Conservation (phyloP, 225 moss, liverwort and hornwort genomes). For the Marchantia paleacea region DNA sequence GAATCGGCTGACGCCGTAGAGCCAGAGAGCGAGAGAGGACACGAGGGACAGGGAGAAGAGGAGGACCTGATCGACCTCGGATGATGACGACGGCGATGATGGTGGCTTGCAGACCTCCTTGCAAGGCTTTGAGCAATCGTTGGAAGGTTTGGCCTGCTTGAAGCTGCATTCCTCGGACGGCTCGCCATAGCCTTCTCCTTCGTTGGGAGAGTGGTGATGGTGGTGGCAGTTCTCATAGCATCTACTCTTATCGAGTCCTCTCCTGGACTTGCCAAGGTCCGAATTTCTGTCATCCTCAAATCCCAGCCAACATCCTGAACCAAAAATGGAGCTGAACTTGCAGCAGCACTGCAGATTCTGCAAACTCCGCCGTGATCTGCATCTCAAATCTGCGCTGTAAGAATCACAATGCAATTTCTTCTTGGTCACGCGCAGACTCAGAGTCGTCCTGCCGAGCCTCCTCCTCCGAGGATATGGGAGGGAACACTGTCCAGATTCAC, state of each 20-base stretch:
- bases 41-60: constrained; percentile 7
- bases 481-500: not conserved
- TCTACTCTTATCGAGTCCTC: not conserved
- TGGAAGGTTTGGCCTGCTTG: not conserved
- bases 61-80: constrained; percentile 15
- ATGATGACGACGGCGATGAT: not conserved
- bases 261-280: not conserved
- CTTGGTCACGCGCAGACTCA: not conserved
- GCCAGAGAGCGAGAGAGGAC: constrained; percentile 16
- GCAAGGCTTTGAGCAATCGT: not conserved
- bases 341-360: not conserved
- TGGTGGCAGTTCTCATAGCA: not conserved
- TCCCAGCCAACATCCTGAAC: not conserved
- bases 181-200: not conserved
- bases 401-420: not conserved
- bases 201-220: constrained; percentile 1
- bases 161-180: not conserved
- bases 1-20: constrained; percentile 12
- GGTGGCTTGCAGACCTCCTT: not conserved
- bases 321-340: not conserved
- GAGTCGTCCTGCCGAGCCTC: not conserved
- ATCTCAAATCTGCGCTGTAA: not conserved
- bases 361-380: not conserved
- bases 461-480: not conserved
- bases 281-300: not conserved